These are phyloP conservation scores for Auricularia cornea DNA, from an alignment of 768 basidiomycete genomes.

Conservation along the genomic window DNA sequence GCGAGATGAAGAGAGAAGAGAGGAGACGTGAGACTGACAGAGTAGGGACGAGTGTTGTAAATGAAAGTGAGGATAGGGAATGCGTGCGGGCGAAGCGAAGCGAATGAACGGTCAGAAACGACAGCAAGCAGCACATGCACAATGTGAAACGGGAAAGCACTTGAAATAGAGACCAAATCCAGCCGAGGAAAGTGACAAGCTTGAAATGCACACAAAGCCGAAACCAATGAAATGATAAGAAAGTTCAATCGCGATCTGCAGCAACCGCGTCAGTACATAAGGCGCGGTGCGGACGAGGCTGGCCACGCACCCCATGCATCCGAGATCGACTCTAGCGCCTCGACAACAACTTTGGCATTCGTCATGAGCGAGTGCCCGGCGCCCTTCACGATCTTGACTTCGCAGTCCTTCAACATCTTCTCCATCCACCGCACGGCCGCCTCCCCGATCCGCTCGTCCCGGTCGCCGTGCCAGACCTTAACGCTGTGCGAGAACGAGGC, in stretches of 20 bases:
- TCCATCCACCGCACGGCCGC: slow-evolving; percentile 92
- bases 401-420: slow-evolving; percentile 69
- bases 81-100: not conserved
- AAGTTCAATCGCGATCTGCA: not conserved
- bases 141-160: not conserved
- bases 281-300: not conserved
- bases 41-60: not conserved
- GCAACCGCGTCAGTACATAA: not conserved
- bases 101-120: not conserved
- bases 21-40: not conserved
- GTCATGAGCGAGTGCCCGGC: slow-evolving; percentile 95
- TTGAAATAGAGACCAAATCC: not conserved
- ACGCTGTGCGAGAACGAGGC: slow-evolving; percentile 65
- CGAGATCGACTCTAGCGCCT: slow-evolving; percentile 65
- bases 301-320: slow-evolving; percentile 28
- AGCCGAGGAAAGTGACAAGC: not conserved
- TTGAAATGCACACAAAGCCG: not conserved
- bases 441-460: slow-evolving; percentile 89
- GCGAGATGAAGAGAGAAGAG: not conserved
- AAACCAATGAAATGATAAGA: not conserved
- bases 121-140: not conserved
- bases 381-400: slow-evolving; percentile 73
- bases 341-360: slow-evolving; percentile 76
- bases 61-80: not conserved
- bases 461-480: slow-evolving; percentile 87